Percentiles rank a stretch among this genome's conserved stretches.
These are phyloP conservation scores for Botrytis byssoidea DNA, from an alignment of 2,329 filamentous ascomycete species.

Conservation along the genomic window DNA sequence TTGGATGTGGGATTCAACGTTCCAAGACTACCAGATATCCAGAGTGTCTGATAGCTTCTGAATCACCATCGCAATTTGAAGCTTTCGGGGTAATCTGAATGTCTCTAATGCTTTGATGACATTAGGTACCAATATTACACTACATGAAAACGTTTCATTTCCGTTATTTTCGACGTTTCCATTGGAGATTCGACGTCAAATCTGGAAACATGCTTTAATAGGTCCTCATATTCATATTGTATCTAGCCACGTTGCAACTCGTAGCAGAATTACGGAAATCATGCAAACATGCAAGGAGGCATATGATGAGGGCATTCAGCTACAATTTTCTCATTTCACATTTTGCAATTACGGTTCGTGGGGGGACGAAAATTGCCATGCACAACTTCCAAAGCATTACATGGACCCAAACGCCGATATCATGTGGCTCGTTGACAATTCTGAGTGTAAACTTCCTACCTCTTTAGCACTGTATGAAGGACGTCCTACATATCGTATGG, in stretches of 20 bases:
- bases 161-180: neutral
- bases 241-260: neutral
- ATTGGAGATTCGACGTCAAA: neutral
- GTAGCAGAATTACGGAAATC: constrained; percentile 6
- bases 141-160: neutral
- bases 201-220: constrained; percentile 3
- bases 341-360: neutral
- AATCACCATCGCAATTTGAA: neutral
- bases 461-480: neutral
- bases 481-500: neutral
- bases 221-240: neutral
- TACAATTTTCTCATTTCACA: constrained; percentile 4
- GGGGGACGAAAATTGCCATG: neutral
- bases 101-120: neutral
- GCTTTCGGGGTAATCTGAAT: neutral
- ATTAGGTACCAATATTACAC: neutral
- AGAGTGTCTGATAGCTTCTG: neutral
- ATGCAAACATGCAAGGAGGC: constrained; percentile 10
- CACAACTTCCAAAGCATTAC: constrained; percentile 9
- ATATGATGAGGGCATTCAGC: neutral
- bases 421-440: neutral
- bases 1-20: neutral
- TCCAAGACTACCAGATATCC: neutral
- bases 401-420: constrained; percentile 13
- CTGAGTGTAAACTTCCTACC: neutral